A percentile compares a stretch with the other conserved stretches of the same genome.
Evolutionary conservation across 331 rosid genomes (phyloP).

Genomic region (Quercus tomentella): DNA sequence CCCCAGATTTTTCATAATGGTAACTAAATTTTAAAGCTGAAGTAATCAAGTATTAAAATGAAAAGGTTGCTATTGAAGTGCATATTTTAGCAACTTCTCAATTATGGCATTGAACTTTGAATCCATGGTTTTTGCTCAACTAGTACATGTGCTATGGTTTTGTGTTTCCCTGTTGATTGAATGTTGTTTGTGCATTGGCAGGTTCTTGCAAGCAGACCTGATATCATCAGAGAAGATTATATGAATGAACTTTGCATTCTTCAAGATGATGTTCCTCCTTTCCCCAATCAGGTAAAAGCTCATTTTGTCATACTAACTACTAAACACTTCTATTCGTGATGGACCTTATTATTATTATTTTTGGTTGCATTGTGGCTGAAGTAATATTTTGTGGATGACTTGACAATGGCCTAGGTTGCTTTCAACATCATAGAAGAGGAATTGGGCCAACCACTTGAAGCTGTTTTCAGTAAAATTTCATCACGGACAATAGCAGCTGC

Average conservation of each 20-base stretch:
- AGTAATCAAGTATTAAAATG: too few species aligned
- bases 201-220: slow-evolving; percentile 99
- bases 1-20: background rate
- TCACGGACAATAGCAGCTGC: slow-evolving; percentile 97
- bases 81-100: background rate
- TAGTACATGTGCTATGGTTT: background rate
- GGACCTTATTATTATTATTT: background rate
- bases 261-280: slow-evolving; percentile 97
- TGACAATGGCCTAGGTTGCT: slow-evolving; percentile 58
- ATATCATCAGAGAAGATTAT: slow-evolving; percentile 97
- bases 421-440: slow-evolving; percentile 91
- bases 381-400: slow-evolving; percentile 16
- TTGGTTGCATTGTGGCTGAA: background rate
- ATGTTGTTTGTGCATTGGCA: slow-evolving; percentile 32
- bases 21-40: background rate
- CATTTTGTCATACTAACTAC: slow-evolving; percentile 5
- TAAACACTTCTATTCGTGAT: slow-evolving; percentile 2
- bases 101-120: background rate
- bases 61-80: too few species aligned
- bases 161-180: slow-evolving; percentile 21
- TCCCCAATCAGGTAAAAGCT: slow-evolving; percentile 76
- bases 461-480: slow-evolving; percentile 84
- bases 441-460: slow-evolving; percentile 90
- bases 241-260: slow-evolving; percentile 99
- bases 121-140: background rate